A percentile compares a stretch with the other conserved stretches of the same genome.
phyloP scores from a whole-genome alignment of 805 yeast genomes.

The Saturnispora ahearnii region DNA sequence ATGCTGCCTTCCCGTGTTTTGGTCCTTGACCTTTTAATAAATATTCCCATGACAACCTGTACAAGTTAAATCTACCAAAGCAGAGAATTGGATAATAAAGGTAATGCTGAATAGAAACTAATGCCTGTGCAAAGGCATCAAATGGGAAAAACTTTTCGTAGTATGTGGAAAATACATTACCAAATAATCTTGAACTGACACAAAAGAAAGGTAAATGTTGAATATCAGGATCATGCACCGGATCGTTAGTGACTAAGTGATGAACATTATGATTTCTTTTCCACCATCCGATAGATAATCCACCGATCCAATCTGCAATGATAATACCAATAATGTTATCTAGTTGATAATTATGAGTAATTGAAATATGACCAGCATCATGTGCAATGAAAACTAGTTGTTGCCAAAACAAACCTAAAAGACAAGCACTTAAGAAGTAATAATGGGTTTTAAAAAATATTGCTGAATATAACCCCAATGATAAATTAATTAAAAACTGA shows the following conservation, averaged over 20 bases:
- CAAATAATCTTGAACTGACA: conserved; percentile 62
- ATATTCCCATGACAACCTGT: conserved; percentile 73
- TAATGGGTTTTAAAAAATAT: conserved; percentile 38
- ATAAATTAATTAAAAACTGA: conserved; percentile 52
- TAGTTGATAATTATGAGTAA: conserved; percentile 68
- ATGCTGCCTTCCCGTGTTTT: conserved; percentile 69
- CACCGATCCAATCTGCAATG: conserved; percentile 78
- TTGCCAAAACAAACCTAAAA: conserved; percentile 77
- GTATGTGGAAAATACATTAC: conserved; percentile 67
- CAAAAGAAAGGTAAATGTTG: conserved; percentile 91
- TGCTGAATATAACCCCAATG: conserved; percentile 43
- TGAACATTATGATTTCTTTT: conserved; percentile 90
- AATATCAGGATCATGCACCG: conserved; percentile 89
- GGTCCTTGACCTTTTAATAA: conserved; percentile 73
- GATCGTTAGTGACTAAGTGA: conserved; percentile 85
- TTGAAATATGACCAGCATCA: conserved; percentile 81
- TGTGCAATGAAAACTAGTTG: conserved; percentile 83
- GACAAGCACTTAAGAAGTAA: conserved; percentile 49
- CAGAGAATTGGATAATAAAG: conserved; percentile 70
- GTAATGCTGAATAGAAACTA: conserved; percentile 59
- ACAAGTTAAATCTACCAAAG: conserved; percentile 80
- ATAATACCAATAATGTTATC: conserved; percentile 69
- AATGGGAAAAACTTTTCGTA: conserved; percentile 61
- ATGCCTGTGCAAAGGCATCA: conserved; percentile 51
- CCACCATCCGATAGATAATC: conserved; percentile 92